Evolutionary conservation across 495 filamentous ascomycete genomes (phyloP).

Genomic region (Penicillium desertorum): DNA sequence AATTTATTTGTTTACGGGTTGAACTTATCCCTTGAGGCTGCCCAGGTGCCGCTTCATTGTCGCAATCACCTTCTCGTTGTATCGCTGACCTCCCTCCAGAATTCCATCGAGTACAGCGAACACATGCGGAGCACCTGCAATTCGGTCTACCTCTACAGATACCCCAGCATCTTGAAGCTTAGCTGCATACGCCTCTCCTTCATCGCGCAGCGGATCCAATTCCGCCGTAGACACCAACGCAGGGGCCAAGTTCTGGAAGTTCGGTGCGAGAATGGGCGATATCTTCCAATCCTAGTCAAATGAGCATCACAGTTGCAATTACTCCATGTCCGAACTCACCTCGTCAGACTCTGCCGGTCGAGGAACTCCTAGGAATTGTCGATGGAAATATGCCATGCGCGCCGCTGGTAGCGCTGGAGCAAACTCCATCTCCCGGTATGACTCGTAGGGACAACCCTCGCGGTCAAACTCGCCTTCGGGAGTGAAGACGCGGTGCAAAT

Average conservation of each 20-base stretch:
- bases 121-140: conserved; percentile 38
- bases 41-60: conserved; percentile 22
- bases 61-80: conserved; percentile 32
- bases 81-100: conserved; percentile 29
- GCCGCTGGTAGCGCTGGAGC: conserved; percentile 34
- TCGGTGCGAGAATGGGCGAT: conserved; percentile 36
- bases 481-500: conserved; percentile 37
- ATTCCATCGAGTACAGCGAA: conserved; percentile 37
- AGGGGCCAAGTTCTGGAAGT: conserved; percentile 40
- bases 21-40: conserved; percentile 22
- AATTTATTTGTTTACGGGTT: conserved; percentile 12
- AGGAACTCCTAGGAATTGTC: conserved; percentile 38
- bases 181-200: conserved; percentile 46
- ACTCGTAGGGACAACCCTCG: conserved; percentile 37
- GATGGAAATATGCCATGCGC: conserved; percentile 43
- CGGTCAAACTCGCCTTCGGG: conserved; percentile 38
- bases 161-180: conserved; percentile 42
- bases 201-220: conserved; percentile 47
- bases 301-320: conserved; percentile 1
- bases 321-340: conserved; percentile 21
- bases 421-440: conserved; percentile 44
- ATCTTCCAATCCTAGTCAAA: conserved; percentile 39
- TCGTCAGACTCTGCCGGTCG: conserved; percentile 33
- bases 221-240: conserved; percentile 48
- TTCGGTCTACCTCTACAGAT: conserved; percentile 33